Conservation (phyloP, 257 asterid genomes). For the Solanum tacnaense region DNA sequence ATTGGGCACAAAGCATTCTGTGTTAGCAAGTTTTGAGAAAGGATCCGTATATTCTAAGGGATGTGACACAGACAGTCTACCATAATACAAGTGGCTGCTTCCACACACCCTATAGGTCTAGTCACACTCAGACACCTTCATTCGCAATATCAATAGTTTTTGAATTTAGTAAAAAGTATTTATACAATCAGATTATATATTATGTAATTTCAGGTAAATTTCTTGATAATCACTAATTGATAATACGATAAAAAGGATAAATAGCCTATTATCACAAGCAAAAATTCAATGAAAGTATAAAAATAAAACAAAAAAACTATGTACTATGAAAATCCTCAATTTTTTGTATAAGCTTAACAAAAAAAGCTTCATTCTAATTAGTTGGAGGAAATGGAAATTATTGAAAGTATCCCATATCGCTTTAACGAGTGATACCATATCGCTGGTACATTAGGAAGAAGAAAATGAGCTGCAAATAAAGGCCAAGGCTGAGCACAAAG, state of each 20-base stretch:
- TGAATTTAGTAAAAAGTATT: background rate
- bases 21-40: too few species aligned
- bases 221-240: background rate
- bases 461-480: background rate
- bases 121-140: background rate
- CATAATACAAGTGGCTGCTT: too few species aligned
- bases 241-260: too few species aligned
- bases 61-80: background rate
- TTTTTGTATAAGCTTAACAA: background rate
- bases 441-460: background rate
- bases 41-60: accelerated
- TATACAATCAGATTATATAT: background rate
- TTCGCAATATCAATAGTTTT: background rate
- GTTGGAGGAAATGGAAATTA: background rate
- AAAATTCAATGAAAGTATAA: too few species aligned
- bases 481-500: background rate
- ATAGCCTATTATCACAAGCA: too few species aligned
- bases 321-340: background rate
- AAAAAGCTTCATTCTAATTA: background rate
- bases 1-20: too few species aligned
- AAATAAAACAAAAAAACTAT: too few species aligned
- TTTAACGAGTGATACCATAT: background rate
- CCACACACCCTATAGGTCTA: too few species aligned
- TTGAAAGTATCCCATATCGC: background rate
- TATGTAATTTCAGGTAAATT: background rate